Evolutionary conservation across 768 basidiomycete species (phyloP).

Genomic region (Amanita inopinata): DNA sequence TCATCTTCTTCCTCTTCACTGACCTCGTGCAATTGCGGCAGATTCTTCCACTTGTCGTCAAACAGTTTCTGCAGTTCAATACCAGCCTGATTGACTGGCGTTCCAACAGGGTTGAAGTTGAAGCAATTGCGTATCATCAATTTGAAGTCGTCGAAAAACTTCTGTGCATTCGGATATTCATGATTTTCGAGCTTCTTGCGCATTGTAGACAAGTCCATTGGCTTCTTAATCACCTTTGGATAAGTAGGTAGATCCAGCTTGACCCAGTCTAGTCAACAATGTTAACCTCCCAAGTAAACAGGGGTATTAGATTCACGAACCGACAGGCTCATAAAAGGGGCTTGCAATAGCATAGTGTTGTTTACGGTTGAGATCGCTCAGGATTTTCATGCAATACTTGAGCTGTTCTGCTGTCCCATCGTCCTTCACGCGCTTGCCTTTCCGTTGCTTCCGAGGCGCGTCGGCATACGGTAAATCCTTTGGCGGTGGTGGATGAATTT

Average conservation of each 20-base stretch:
- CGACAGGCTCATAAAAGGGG: conserved; percentile 93
- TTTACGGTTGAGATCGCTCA: conserved; percentile 71
- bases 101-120: conserved; percentile 82
- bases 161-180: conserved; percentile 68
- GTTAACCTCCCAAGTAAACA: conserved; percentile 6
- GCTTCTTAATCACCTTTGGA: conserved; percentile 80
- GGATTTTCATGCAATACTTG: conserved; percentile 67
- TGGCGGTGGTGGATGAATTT: conserved; percentile 92
- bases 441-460: conserved; percentile 58
- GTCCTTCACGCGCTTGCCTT: conserved; percentile 49
- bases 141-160: conserved; percentile 87
- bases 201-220: conserved; percentile 93
- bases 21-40: conserved; percentile 52
- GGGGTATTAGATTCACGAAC: conserved; percentile 34
- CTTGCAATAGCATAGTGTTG: conserved; percentile 61
- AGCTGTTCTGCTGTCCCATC: conserved; percentile 76
- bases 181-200: conserved; percentile 70
- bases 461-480: conserved; percentile 85
- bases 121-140: conserved; percentile 94
- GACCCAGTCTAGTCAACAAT: conserved; percentile 49
- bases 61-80: conserved; percentile 79
- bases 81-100: conserved; percentile 81
- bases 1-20: conserved; percentile 61
- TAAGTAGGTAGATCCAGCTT: conserved; percentile 78
- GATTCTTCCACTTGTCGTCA: conserved; percentile 81